phyloP scores from a whole-genome alignment of 768 basidiomycete genomes.

The Boletus pseudopeckii region DNA sequence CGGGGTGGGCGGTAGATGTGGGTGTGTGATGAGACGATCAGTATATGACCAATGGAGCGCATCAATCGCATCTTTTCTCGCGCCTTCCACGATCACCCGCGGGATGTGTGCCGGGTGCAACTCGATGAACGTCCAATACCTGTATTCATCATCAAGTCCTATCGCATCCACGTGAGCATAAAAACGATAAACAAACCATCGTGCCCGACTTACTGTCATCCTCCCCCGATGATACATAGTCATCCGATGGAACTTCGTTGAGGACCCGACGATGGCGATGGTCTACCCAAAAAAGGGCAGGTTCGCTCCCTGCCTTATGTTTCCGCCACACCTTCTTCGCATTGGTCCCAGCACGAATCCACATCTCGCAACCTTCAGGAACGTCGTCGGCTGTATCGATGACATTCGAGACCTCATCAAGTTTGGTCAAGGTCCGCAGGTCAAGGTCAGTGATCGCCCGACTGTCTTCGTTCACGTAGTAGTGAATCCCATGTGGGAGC shows the following conservation, averaged over 20 bases:
- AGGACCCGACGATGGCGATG: slow-evolving; percentile 56
- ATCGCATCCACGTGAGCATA: not conserved
- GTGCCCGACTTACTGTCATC: slow-evolving; percentile 39
- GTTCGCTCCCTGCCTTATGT: slow-evolving; percentile 30
- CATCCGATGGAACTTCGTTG: slow-evolving; percentile 40
- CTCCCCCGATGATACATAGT: slow-evolving; percentile 22
- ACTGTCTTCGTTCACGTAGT: slow-evolving; percentile 63
- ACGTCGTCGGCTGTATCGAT: slow-evolving; percentile 30
- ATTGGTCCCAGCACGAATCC: slow-evolving; percentile 48
- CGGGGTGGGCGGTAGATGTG: slow-evolving; percentile 41
- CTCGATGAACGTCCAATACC: slow-evolving; percentile 82
- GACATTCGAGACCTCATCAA: slow-evolving; percentile 40
- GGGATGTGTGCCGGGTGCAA: slow-evolving; percentile 69
- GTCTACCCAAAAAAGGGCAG: slow-evolving; percentile 59
- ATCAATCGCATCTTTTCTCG: slow-evolving; percentile 68
- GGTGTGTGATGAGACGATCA: slow-evolving; percentile 66
- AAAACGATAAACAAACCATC: not conserved
- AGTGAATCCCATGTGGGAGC: slow-evolving; percentile 69
- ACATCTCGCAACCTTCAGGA: slow-evolving; percentile 54
- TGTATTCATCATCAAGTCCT: slow-evolving; percentile 75
- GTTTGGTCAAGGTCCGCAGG: slow-evolving; percentile 48
- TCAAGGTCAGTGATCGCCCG: slow-evolving; percentile 71
- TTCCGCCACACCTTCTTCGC: slow-evolving; percentile 30
- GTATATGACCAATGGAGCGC: slow-evolving; percentile 80
- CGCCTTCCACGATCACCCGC: slow-evolving; percentile 46